phyloP scores from a whole-genome alignment of 2,329 filamentous ascomycete genomes.

The Talaromyces islandicus region DNA sequence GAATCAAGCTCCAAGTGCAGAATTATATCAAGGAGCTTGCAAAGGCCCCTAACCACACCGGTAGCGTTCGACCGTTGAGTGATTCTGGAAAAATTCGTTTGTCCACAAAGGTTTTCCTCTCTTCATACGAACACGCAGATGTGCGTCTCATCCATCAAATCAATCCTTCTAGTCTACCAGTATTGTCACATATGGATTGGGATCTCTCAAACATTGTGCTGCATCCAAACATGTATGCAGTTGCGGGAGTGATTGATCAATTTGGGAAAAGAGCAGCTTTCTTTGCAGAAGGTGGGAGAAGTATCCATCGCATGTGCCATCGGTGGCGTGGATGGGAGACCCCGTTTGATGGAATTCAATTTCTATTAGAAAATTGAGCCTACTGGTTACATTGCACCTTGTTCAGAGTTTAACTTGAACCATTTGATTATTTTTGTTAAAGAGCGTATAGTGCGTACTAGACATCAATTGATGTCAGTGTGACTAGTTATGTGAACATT shows the following conservation, averaged over 20 bases:
- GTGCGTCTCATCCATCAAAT: neutral
- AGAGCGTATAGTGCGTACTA: neutral
- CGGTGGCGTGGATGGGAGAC: neutral
- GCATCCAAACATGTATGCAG: neutral
- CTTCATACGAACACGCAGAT: neutral
- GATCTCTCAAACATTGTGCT: neutral
- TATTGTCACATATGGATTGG: neutral
- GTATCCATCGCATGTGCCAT: neutral
- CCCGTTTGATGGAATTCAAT: neutral
- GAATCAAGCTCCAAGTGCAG: neutral
- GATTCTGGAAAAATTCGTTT: neutral
- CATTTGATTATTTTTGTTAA: neutral
- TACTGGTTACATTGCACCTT: no score
- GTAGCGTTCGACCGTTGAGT: neutral
- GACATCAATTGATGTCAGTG: no score
- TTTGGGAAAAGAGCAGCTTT: neutral
- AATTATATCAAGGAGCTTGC: neutral
- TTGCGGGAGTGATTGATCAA: neutral
- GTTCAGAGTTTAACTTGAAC: neutral
- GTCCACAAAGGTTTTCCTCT: neutral
- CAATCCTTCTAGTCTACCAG: neutral
- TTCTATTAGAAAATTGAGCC: neutral
- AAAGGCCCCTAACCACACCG: neutral
- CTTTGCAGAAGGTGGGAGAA: neutral
- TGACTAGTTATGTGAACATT: neutral